Conservation (phyloP, 352 stramenopile genomes). For the Phytophthora constricta region DNA sequence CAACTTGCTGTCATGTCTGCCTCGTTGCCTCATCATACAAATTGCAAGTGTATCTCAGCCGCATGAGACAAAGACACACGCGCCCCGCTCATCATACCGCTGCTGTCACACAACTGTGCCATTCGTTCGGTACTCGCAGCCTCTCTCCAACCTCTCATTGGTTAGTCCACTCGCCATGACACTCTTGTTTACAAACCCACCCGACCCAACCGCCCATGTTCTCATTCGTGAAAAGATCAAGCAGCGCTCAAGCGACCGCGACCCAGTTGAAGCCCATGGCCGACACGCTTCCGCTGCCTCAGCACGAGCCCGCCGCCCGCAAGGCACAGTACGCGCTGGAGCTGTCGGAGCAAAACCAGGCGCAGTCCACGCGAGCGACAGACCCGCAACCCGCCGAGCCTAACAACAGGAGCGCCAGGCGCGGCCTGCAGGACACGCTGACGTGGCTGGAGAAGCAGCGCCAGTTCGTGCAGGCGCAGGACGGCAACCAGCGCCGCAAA, state of each 20-base stretch:
- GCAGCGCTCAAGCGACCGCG: neutral
- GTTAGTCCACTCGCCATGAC: too few relatives aligned
- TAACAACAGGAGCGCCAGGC: constrained; percentile 28
- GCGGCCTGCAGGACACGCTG: constrained; percentile 67
- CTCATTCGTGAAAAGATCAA: constrained; percentile 36
- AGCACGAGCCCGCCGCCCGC: constrained; percentile 36
- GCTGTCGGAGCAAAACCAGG: constrained; percentile 3
- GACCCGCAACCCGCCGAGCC: neutral
- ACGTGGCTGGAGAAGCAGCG: constrained; percentile 75
- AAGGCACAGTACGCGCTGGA: constrained; percentile 43
- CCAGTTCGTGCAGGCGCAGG: constrained; percentile 34
- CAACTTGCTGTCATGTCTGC: neutral
- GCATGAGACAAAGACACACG: constrained; percentile 4
- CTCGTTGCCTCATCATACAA: neutral
- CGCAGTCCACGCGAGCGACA: neutral
- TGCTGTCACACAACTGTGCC: neutral
- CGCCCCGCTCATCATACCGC: neutral
- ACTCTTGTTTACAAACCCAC: too few relatives aligned
- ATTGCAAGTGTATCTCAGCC: neutral
- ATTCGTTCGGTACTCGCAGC: neutral
- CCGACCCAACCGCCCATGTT: constrained; percentile 4
- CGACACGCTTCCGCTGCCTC: constrained; percentile 25
- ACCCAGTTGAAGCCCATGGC: constrained; percentile 9
- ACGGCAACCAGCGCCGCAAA: constrained; percentile 47
- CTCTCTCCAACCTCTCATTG: constrained; percentile 20